phyloP scores from a whole-genome alignment of 495 filamentous ascomycete genomes.

The Rusavskia elegans region DNA sequence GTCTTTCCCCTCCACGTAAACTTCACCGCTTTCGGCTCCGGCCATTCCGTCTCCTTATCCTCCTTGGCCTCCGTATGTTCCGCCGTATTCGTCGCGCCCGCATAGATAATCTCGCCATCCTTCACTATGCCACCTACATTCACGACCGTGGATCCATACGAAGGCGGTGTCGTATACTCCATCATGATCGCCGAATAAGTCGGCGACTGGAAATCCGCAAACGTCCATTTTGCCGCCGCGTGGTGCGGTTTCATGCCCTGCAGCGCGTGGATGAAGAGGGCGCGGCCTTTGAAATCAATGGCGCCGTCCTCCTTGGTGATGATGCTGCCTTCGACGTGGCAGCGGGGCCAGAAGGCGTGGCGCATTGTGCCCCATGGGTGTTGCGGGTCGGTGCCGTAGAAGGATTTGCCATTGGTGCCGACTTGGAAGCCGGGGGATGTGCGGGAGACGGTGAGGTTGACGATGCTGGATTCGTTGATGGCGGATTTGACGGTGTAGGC shows the following conservation, averaged over 20 bases:
- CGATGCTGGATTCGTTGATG: conserved; percentile 55
- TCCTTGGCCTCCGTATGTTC: conserved; percentile 50
- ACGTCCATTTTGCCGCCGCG: conserved; percentile 87
- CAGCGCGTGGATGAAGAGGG: conserved; percentile 63
- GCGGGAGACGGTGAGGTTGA: conserved; percentile 69
- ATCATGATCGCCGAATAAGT: conserved; percentile 80
- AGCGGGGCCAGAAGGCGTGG: conserved; percentile 87
- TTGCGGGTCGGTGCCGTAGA: conserved; percentile 67
- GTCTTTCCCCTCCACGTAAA: conserved; percentile 68
- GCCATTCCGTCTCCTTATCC: conserved; percentile 76
- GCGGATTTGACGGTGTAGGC: conserved; percentile 75
- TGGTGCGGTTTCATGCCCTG: conserved; percentile 99
- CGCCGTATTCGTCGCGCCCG: conserved; percentile 42
- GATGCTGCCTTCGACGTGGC: conserved; percentile 63
- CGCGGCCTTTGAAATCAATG: conserved; percentile 68
- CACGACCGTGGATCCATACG: conserved; percentile 79
- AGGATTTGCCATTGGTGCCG: conserved; percentile 71
- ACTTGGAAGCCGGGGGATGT: conserved; percentile 67
- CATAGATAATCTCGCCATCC: conserved; percentile 65
- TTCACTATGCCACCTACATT: conserved; percentile 69
- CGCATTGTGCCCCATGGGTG: conserved; percentile 87
- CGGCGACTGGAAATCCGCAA: conserved; percentile 77
- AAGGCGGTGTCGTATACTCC: conserved; percentile 91
- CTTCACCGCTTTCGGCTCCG: conserved; percentile 58
- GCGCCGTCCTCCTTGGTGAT: conserved; percentile 59